Conservation (phyloP, 1,284 basidiomycete genomes). For the Flammula alnicola region DNA sequence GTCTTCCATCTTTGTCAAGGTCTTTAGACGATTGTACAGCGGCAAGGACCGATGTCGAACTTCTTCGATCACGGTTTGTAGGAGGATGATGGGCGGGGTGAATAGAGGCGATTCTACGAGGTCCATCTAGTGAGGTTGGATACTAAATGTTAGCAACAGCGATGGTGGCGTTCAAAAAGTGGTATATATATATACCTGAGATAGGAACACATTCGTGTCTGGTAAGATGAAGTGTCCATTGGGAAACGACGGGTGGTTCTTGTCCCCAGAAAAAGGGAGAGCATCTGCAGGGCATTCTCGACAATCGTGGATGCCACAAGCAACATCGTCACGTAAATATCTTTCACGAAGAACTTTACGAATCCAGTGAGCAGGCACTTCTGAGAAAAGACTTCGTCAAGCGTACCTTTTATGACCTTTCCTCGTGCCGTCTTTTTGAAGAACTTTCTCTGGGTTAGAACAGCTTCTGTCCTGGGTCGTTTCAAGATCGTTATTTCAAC, state of each 20-base stretch:
- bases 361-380: not conserved
- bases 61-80: conserved; percentile 97
- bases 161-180: no score
- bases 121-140: conserved; percentile 91
- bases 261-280: conserved; percentile 57
- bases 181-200: conserved; percentile 69
- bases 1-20: conserved; percentile 81
- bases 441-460: conserved; percentile 85
- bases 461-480: conserved; percentile 72
- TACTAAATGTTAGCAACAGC: not conserved
- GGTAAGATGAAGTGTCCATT: conserved; percentile 86
- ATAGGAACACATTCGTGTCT: conserved; percentile 95
- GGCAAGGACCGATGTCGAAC: conserved; percentile 94
- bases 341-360: conserved; percentile 85
- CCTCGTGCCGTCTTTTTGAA: conserved; percentile 95
- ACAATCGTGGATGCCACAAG: conserved; percentile 86
- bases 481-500: conserved; percentile 81
- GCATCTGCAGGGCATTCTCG: conserved; percentile 55
- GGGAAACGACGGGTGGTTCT: conserved; percentile 56
- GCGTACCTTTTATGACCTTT: conserved; percentile 88
- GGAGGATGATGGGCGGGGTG: conserved; percentile 80
- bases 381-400: not conserved
- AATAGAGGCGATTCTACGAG: conserved; percentile 81
- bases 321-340: conserved; percentile 92
- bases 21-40: conserved; percentile 89